Base-by-base conservation (phyloP, 129 eudicot species). In the Artemisia argyi region DNA sequence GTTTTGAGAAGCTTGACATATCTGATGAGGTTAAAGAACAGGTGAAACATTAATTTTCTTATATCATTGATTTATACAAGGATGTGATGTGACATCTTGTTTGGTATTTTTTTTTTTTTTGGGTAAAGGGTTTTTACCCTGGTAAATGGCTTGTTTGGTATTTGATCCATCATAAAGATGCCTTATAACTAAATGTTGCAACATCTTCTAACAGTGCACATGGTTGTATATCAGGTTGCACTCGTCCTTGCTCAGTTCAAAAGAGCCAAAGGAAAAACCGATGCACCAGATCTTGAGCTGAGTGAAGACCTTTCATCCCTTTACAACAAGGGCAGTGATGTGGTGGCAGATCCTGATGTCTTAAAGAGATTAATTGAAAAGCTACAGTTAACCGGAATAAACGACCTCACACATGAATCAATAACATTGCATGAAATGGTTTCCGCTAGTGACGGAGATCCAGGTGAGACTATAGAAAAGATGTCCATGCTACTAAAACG, bases 1-100 rank as follows among this genome's bases (percentile, higher is more conserved):
- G 83, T 49, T 85, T 65, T 52, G 98, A 89, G 44, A 80, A 83
- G 26, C 96, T 92, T 69, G 95, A 89, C 78, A 89, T 92, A 70
- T 89, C 98, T 20, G 98, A 89, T 68, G 98, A 92, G 81, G 91
- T 92, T 28, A 88, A 92, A 77, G 98, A 92, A 80, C 96, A 92
- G 95, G 98, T 92, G 55, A 55, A 19, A 47, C 11, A 11, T n/a
- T 56, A 39, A 5, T 39, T 39, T 39, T 39, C 10, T 39, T 35
- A 55, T 60, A 50, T 55, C 46, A 39, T 7, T 35, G 44, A 35
- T 35, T 35, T 35, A 6, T 35, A 35, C 44, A 39, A 7, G 46
- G 46, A 39, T 39, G 46, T 39, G 10, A 39, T 39, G 44, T 39
- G 46, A 39, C 46, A 39, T 39, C 46, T 39, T 39, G 46, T 39